These are phyloP conservation scores for Lasiodiplodia hormozganensis DNA, from an alignment of 2,329 filamentous ascomycete genomes.

Conservation along the genomic window DNA sequence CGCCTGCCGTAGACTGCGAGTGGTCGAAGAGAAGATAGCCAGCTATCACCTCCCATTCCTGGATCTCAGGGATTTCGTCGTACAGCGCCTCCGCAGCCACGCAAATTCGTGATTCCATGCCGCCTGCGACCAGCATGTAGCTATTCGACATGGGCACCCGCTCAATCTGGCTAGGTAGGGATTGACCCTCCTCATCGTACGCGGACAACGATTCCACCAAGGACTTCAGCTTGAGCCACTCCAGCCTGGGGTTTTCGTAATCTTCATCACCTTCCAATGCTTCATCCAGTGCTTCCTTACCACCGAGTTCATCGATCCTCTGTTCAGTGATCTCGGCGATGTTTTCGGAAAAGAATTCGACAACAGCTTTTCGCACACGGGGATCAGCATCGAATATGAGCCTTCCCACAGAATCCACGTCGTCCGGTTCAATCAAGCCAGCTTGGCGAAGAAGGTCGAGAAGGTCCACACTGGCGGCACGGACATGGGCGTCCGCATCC, in stretches of 20 bases:
- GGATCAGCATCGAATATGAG: constrained; percentile 88
- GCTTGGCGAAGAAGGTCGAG: constrained; percentile 82
- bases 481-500: constrained; percentile 81
- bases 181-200: constrained; percentile 75
- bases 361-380: constrained; percentile 85
- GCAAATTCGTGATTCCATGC: constrained; percentile 81
- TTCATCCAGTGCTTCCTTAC: constrained; percentile 78
- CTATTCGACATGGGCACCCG: constrained; percentile 47
- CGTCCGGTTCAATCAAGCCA: constrained; percentile 86
- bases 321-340: constrained; percentile 81
- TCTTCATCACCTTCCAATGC: constrained; percentile 77
- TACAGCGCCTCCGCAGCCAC: constrained; percentile 86
- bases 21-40: constrained; percentile 95
- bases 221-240: constrained; percentile 93
- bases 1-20: constrained; percentile 62
- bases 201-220: constrained; percentile 81
- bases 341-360: constrained; percentile 87
- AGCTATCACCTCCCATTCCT: constrained; percentile 85
- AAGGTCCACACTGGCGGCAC: constrained; percentile 79
- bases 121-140: constrained; percentile 65
- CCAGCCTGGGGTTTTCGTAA: constrained; percentile 75
- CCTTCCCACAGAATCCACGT: constrained; percentile 86
- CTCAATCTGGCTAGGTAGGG: constrained; percentile 59
- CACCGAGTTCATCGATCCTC: constrained; percentile 83
- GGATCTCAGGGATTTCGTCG: constrained; percentile 79